Conservation (phyloP, 1,284 basidiomycete species). For the Cutaneotrichosporon arboriforme region DNA sequence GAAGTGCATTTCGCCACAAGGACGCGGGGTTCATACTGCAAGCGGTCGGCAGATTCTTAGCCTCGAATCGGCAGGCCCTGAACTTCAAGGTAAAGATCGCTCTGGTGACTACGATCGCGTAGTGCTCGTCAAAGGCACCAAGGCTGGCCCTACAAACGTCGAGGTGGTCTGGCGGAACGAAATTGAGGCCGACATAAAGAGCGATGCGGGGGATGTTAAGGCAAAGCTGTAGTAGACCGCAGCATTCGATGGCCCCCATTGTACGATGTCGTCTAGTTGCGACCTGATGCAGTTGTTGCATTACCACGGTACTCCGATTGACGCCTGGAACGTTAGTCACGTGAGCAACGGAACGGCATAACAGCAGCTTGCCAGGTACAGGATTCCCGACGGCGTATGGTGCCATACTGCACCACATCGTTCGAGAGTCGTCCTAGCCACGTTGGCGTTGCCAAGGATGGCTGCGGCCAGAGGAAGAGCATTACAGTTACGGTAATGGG, state of each 20-base stretch:
- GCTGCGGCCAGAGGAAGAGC: too few species aligned
- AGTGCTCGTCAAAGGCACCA: constrained; percentile 6
- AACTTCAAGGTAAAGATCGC: constrained; percentile 4
- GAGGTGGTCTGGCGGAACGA: not conserved
- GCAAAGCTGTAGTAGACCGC: constrained; percentile 2
- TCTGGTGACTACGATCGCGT: constrained; percentile 16
- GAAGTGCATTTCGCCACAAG: constrained; percentile 11
- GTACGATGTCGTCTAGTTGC: too few species aligned
- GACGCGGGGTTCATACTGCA: not conserved
- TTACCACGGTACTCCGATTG: too few species aligned
- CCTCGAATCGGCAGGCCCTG: constrained; percentile 5
- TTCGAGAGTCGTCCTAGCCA: too few species aligned
- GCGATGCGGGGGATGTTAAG: not conserved
- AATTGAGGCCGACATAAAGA: not conserved
- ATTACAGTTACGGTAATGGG: too few species aligned
- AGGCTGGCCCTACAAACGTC: not conserved
- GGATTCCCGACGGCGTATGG: too few species aligned
- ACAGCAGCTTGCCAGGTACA: too few species aligned
- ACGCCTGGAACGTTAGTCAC: too few species aligned
- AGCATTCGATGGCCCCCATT: not conserved
- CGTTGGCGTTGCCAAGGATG: too few species aligned
- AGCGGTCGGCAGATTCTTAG: constrained; percentile 1
- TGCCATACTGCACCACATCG: too few species aligned
- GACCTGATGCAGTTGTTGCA: too few species aligned
- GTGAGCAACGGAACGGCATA: too few species aligned